phyloP scores from a whole-genome alignment of 2,329 filamentous ascomycete species.

The Fusarium illudens region DNA sequence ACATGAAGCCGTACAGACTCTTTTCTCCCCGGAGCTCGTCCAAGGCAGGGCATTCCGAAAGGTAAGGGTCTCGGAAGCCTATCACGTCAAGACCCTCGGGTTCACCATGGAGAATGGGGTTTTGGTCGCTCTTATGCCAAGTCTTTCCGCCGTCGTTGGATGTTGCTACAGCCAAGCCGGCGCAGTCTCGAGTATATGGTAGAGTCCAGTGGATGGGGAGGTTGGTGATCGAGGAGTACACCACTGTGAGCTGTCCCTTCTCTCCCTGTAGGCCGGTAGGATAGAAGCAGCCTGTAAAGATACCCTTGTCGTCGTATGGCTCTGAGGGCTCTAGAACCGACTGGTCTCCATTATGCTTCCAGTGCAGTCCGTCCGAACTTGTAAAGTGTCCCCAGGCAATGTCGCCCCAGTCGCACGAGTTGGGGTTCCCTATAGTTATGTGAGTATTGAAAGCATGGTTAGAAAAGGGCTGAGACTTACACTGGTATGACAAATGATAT shows the following conservation, averaged over 20 bases:
- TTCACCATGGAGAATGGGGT: conserved; percentile 45
- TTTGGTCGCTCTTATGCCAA: conserved; percentile 45
- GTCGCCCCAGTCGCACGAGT: conserved; percentile 49
- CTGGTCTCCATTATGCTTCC: conserved; percentile 50
- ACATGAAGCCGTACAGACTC: conserved; percentile 57
- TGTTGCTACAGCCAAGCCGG: conserved; percentile 51
- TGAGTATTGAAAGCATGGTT: not conserved
- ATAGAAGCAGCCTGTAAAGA: conserved; percentile 61
- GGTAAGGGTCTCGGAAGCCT: conserved; percentile 48
- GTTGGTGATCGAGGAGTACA: conserved; percentile 47
- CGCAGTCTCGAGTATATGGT: conserved; percentile 53
- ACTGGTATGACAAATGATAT: conserved; percentile 41
- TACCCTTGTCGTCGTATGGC: conserved; percentile 59
- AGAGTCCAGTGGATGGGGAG: conserved; percentile 50
- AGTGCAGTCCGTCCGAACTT: conserved; percentile 51
- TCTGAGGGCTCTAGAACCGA: conserved; percentile 49
- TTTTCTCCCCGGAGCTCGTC: conserved; percentile 34
- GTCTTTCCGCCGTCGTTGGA: conserved; percentile 49
- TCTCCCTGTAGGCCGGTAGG: conserved; percentile 58
- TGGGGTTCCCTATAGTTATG: conserved; percentile 46
- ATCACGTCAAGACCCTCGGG: conserved; percentile 42
- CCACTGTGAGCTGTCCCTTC: conserved; percentile 41
- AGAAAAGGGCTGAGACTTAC: not conserved
- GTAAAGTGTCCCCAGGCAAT: conserved; percentile 61
- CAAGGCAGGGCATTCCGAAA: conserved; percentile 43